Evolutionary conservation across 805 yeast genomes (phyloP).

Genomic region (Candida insectorum): DNA sequence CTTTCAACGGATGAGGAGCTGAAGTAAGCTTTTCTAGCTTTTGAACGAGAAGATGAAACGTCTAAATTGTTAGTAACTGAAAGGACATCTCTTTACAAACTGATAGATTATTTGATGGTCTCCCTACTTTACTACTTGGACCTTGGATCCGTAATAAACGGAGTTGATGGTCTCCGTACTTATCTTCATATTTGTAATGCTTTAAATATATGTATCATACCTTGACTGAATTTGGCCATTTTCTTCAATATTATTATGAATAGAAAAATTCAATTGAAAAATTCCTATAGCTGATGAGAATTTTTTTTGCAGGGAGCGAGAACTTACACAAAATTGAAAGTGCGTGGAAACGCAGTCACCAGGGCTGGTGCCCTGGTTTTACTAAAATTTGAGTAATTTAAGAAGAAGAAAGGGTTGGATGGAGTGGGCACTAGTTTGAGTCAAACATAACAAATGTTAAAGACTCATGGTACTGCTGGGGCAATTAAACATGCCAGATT

Average conservation of each 20-base stretch:
- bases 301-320: conserved; percentile 6
- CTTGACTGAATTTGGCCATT: conserved; percentile 66
- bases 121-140: no score
- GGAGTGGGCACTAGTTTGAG: background rate
- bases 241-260: conserved; percentile 17
- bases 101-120: no score
- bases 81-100: no score
- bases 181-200: conserved; percentile 12
- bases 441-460: no score
- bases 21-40: conserved; percentile 99
- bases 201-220: conserved; percentile 26
- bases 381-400: conserved; percentile 1
- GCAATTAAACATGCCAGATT: background rate
- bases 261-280: conserved; percentile 12
- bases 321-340: conserved; percentile 8
- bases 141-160: no score
- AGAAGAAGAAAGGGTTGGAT: background rate
- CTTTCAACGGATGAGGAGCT: conserved; percentile 94
- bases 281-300: conserved; percentile 11
- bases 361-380: conserved; percentile 7
- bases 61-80: conserved; percentile 48
- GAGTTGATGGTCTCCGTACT: no score
- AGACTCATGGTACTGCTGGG: no score
- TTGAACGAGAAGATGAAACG: conserved; percentile 99
- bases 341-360: no score